A percentile compares a stretch with the other conserved stretches of the same genome.
These are phyloP conservation scores for Marchantia paleacea DNA, from an alignment of 225 moss, liverwort and hornwort species.

Conservation along the genomic window DNA sequence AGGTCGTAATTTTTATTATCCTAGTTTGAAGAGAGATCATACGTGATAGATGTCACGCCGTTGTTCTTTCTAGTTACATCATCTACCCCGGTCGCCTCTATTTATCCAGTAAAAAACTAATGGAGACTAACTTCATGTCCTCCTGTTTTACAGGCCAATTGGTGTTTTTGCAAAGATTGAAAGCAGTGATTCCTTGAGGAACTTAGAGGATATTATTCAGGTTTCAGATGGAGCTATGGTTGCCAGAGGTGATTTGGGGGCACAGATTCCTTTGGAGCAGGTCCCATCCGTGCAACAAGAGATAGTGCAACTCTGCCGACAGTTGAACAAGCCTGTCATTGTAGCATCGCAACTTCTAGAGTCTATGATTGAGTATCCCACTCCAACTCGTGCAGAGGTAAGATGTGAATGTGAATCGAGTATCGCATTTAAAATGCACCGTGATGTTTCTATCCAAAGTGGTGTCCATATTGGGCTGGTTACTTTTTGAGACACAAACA, in stretches of 20 bases:
- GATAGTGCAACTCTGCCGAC: slow-evolving; percentile 73
- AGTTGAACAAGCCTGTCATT: slow-evolving; percentile 95
- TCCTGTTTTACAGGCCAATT: slow-evolving; percentile 52
- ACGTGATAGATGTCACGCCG: too few species aligned
- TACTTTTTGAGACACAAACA: too few species aligned
- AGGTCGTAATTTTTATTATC: too few species aligned
- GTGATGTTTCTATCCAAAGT: too few species aligned
- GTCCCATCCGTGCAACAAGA: slow-evolving; percentile 92
- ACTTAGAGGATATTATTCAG: slow-evolving; percentile 85
- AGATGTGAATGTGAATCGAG: neutral
- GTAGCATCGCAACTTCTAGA: slow-evolving; percentile 97
- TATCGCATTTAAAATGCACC: too few species aligned
- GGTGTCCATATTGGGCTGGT: too few species aligned
- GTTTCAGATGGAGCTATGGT: slow-evolving; percentile 99
- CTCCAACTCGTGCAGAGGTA: slow-evolving; percentile 98
- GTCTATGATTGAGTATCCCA: slow-evolving; percentile 98
- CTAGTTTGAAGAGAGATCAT: too few species aligned
- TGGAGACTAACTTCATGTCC: neutral
- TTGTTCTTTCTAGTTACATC: too few species aligned
- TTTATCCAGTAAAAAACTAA: too few species aligned
- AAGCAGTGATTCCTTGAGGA: slow-evolving; percentile 83
- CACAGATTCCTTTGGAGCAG: slow-evolving; percentile 96
- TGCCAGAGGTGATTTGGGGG: slow-evolving; percentile 94
- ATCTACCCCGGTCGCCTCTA: neutral
- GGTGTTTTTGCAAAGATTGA: slow-evolving; percentile 96